phyloP scores from a whole-genome alignment of 1,284 basidiomycete species.

The Athelia psychrophila region DNA sequence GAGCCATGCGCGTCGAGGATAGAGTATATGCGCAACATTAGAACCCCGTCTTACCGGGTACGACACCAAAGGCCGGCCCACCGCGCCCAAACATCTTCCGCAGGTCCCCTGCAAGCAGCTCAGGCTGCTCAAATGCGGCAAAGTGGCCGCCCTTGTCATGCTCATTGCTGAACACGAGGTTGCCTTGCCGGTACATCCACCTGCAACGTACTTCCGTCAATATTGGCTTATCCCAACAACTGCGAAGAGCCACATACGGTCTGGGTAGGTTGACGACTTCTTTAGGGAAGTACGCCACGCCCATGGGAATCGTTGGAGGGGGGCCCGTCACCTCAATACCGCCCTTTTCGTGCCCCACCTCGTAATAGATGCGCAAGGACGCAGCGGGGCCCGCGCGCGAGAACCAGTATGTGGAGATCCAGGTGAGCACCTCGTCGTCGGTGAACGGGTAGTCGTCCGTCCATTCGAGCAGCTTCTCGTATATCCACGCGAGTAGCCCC shows the following conservation, averaged over 20 bases:
- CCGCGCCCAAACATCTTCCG: conserved; percentile 24
- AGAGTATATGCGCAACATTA: too few relatives aligned
- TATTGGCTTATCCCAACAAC: conserved; percentile 4
- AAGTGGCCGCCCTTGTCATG: too few relatives aligned
- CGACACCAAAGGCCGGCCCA: conserved; percentile 24
- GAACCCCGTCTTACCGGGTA: conserved; percentile 18
- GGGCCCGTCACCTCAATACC: too few relatives aligned
- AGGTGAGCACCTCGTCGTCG: too few relatives aligned
- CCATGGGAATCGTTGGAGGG: conserved; percentile 23
- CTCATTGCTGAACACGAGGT: too few relatives aligned
- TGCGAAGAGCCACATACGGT: not conserved
- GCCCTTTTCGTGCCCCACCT: conserved; percentile 13
- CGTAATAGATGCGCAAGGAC: conserved; percentile 37
- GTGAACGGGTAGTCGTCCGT: too few relatives aligned
- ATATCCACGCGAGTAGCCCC: too few relatives aligned
- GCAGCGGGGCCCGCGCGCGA: too few relatives aligned
- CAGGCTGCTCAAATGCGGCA: too few relatives aligned
- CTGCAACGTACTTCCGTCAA: conserved; percentile 17
- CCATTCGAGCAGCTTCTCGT: too few relatives aligned
- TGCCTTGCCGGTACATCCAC: conserved; percentile 30
- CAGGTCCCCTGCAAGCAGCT: conserved; percentile 21
- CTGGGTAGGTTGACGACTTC: conserved; percentile 22
- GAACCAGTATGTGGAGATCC: too few relatives aligned
- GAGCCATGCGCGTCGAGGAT: too few relatives aligned
- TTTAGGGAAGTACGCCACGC: conserved; percentile 29